Conservation (phyloP, 1,284 basidiomycete genomes). For the Earliella scabrosa region DNA sequence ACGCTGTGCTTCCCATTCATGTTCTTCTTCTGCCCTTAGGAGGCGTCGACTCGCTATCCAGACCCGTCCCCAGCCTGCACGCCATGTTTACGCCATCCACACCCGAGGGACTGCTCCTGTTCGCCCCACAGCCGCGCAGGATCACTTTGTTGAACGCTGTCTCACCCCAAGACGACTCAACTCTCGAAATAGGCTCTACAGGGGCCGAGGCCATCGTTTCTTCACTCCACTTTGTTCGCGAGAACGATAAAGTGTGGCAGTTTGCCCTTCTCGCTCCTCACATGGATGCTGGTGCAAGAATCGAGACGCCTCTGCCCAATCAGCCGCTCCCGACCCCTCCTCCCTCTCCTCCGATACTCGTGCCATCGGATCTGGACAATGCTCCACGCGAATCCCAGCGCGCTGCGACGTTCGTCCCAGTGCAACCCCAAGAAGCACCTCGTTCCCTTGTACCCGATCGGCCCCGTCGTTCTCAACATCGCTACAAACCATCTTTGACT, state of each 20-base stretch:
- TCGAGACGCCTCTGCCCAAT: background rate
- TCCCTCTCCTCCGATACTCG: conserved; percentile 23
- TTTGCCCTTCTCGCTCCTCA: conserved; percentile 9
- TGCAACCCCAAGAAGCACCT: no score
- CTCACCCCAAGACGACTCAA: background rate
- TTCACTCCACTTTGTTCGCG: conserved; percentile 1
- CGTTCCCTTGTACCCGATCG: no score
- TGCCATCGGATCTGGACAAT: no score
- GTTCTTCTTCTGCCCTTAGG: conserved; percentile 15
- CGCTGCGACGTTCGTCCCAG: no score
- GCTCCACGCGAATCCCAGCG: no score
- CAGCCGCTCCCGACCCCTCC: conserved; percentile 27
- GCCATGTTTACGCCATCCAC: background rate
- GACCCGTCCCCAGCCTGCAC: conserved; percentile 1
- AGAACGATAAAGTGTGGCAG: background rate
- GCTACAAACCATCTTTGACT: conserved; percentile 4
- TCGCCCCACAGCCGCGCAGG: conserved; percentile 1
- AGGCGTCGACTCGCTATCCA: background rate
- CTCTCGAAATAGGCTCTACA: background rate
- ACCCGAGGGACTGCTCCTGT: conserved; percentile 12
- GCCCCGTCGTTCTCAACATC: background rate
- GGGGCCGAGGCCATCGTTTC: conserved; percentile 11
- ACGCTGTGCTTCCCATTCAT: conserved; percentile 10
- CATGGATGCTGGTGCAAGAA: background rate
- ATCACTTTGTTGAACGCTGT: background rate